Conservation (phyloP, 116 monocot genomes). For the Phalaenopsis hybrid region DNA sequence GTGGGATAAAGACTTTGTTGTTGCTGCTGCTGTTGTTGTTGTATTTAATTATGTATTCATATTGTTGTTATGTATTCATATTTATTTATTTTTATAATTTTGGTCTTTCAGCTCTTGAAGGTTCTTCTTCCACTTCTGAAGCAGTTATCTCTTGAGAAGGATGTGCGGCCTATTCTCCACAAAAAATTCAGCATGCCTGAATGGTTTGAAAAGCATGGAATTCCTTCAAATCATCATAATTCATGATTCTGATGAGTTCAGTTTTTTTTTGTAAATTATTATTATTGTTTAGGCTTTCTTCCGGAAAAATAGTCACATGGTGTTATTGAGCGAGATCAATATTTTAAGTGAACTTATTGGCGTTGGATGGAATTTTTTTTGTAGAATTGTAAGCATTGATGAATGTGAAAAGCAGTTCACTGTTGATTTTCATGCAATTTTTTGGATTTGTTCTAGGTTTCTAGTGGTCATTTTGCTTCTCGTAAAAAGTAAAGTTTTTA, state of each 20-base stretch:
- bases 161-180: slow-evolving; percentile 65
- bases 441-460: too few relatives aligned
- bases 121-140: slow-evolving; percentile 83
- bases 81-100: neutral
- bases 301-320: neutral
- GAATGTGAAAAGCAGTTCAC: neutral
- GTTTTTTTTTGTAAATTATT: neutral
- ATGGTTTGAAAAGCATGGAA: slow-evolving; percentile 87
- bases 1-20: too few relatives aligned
- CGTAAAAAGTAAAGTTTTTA: too few relatives aligned
- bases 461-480: too few relatives aligned
- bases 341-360: neutral
- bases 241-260: neutral
- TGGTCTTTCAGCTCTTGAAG: slow-evolving; percentile 46
- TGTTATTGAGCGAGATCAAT: neutral
- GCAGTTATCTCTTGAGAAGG: slow-evolving; percentile 72
- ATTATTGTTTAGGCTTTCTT: neutral
- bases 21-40: too few relatives aligned
- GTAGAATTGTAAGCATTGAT: neutral
- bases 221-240: slow-evolving; percentile 27
- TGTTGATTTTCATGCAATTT: neutral
- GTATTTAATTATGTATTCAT: neutral
- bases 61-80: neutral
- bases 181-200: slow-evolving; percentile 85
- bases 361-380: neutral